Base-by-base conservation (phyloP, 78 protist genomes). In the Dictyostelium brefeldianum region DNA sequence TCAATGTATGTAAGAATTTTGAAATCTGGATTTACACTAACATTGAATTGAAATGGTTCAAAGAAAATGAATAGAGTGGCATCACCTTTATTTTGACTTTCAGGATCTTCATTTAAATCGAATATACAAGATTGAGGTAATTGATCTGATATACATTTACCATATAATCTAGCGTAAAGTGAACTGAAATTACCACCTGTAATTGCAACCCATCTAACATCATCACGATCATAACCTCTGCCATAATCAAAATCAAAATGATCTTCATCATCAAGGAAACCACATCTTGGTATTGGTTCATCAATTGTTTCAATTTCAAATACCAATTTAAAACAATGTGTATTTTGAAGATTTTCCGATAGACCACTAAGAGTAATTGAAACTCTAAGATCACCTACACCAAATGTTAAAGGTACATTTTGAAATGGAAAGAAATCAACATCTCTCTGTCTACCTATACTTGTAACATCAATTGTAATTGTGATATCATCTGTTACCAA, bases 71-170 rank as follows among this genome's bases (percentile, higher is more conserved):
- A 31, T 5, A 78, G 10, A 18, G 43, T 54, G 3, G 51, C 65
- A 22, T 51, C 67, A 36, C 83, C 83, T 15, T 31, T 78, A 18
- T 18, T 36, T 43, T 78, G 83, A 15, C 25, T 43, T 11, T 50
- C 67, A 0, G 83, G 83, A 18, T 78, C 70, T 43, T 78, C 83
- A 20, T 78, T 43, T 4, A 78, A 18, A 78, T 78, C 83, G 5
- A 54, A 36, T 0, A 36, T 29, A 78, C 83, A 78, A 2, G 47
- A 18, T 78, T 78, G 71, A 17, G 83, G 83, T 11, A 78, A 56
- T 18, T 54, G 51, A 78, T 78, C 83, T 15, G 83, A 17, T 29
- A 78, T 29, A 78, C 83, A 78, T 46, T 47, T 51, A 31, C 83
- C 51, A 78, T 78, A 78, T 25, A 78, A 54, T 78, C 83, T 78